A percentile compares a stretch with the other conserved stretches of the same genome.
Evolutionary conservation across 768 basidiomycete genomes (phyloP).

Genomic region (Amanita phalloides): DNA sequence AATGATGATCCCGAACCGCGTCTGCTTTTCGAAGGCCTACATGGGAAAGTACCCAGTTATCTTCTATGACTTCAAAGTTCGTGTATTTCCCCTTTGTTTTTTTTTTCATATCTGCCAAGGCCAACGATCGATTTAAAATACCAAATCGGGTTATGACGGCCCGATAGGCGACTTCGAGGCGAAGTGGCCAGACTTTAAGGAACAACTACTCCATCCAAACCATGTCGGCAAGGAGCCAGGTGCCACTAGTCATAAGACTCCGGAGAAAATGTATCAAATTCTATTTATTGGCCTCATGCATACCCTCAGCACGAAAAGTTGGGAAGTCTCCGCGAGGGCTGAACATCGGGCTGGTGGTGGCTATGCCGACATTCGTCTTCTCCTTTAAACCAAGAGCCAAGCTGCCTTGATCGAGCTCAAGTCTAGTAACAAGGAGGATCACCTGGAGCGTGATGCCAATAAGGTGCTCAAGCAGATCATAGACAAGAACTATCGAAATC

Average conservation of each 20-base stretch:
- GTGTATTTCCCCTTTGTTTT: conserved; percentile 8
- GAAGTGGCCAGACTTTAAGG: conserved; percentile 9
- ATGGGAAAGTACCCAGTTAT: too few relatives aligned
- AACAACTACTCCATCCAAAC: conserved; percentile 7
- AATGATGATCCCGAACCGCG: conserved; percentile 6
- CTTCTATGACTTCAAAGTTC: conserved; percentile 2
- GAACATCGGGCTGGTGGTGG: conserved; percentile 8
- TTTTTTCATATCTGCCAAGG: conserved; percentile 8
- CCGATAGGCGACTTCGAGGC: conserved; percentile 6
- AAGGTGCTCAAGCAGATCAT: conserved; percentile 7
- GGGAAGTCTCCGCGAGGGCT: conserved; percentile 9
- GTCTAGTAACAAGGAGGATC: conserved; percentile 6
- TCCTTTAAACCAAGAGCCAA: not conserved
- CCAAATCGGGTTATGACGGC: conserved; percentile 6
- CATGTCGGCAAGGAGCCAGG: conserved; percentile 8
- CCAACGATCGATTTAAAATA: conserved; percentile 6
- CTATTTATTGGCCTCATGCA: conserved; percentile 6
- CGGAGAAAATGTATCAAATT: conserved; percentile 7
- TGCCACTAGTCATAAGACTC: conserved; percentile 7
- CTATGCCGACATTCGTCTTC: conserved; percentile 7
- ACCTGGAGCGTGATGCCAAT: conserved; percentile 9
- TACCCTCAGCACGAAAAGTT: conserved; percentile 2
- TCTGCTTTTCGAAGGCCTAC: conserved; percentile 1
- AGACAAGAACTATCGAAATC: conserved; percentile 10
- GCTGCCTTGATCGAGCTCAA: conserved; percentile 9